These are phyloP conservation scores for Pseudevernia furfuracea DNA, from an alignment of 495 filamentous ascomycete genomes.

Conservation along the genomic window DNA sequence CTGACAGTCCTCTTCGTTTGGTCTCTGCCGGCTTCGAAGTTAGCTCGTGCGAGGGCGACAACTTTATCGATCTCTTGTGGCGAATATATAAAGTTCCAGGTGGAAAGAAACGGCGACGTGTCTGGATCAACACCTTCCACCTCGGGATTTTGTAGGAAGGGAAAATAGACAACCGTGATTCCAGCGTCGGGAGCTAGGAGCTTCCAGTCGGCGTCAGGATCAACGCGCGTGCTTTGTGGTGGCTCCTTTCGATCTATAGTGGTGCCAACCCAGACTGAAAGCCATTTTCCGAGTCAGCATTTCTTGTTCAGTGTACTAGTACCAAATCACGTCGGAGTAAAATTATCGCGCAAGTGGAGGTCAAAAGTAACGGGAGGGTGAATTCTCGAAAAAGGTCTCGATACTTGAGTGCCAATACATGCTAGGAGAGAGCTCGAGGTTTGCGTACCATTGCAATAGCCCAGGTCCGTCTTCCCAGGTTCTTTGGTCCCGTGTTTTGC, in stretches of 20 bases:
- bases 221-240: conserved; percentile 54
- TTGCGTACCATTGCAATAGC: conserved; percentile 61
- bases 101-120: conserved; percentile 74
- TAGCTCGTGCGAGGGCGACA: conserved; percentile 72
- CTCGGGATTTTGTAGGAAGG: conserved; percentile 72
- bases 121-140: conserved; percentile 74
- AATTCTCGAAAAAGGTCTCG: neutral
- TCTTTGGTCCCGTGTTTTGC: conserved; percentile 21
- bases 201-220: conserved; percentile 57
- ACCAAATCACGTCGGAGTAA: neutral
- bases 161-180: conserved; percentile 85
- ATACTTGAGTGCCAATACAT: neutral
- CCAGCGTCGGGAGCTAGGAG: conserved; percentile 73
- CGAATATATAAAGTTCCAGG: conserved; percentile 96
- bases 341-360: neutral
- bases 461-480: conserved; percentile 48
- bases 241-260: conserved; percentile 64
- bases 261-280: conserved; percentile 74
- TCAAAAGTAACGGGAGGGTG: neutral
- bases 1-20: conserved; percentile 69
- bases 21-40: conserved; percentile 73
- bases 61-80: conserved; percentile 77
- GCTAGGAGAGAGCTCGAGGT: neutral
- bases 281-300: neutral
- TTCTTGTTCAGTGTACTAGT: neutral